Evolutionary conservation across 805 yeast genomes (phyloP), one percentile per base, ranked within the genome.

Genomic region (Henningerozyma blattae): DNA sequence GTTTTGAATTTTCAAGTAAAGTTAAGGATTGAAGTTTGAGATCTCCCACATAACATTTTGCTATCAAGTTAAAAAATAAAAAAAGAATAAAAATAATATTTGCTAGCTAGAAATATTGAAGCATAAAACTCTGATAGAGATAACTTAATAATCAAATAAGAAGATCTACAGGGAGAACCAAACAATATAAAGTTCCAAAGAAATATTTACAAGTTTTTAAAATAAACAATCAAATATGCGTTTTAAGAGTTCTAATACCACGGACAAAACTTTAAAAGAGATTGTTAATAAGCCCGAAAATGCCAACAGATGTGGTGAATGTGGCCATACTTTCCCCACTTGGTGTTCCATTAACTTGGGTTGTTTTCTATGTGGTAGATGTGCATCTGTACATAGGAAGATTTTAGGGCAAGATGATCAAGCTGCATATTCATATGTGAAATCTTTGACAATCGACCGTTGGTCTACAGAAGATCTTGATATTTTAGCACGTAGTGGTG

Each of bases 241-340:
- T 10, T 38, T 32, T 18, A 42, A 33, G 27, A 35, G 37, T 12
- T 33, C 41, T 12, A 30, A 27, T 20, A 27, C 22, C 18, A 16
- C 31, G 3, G 36, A 39, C 17, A 42, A 39, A 14, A 70, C 68
- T 44, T 61, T 83, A 44, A 67, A 75, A 34, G 75, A 70, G 26
- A 54, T 81, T 37, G 65, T 81, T 43, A 79, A 78, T 48, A 50
- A 62, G 28, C 61, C 70, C 10, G 72, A 57, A 14, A 83, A 82
- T 50, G 59, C 62, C 31, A 81, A 80, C 54, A 71, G 65, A 50
- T 83, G 94, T 55, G 93, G 86, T 25, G 94, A 83, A 51, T 83
- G 94, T 58, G 70, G 72, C 3, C 59, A 73, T 4, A 50, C 69
- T 4, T 76, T 68, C 53, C 91, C 94, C 7, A 82, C 45, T 9